These are phyloP conservation scores for Cladophialophora psammophila DNA, from an alignment of 2,329 filamentous ascomycete species.

Conservation along the genomic window DNA sequence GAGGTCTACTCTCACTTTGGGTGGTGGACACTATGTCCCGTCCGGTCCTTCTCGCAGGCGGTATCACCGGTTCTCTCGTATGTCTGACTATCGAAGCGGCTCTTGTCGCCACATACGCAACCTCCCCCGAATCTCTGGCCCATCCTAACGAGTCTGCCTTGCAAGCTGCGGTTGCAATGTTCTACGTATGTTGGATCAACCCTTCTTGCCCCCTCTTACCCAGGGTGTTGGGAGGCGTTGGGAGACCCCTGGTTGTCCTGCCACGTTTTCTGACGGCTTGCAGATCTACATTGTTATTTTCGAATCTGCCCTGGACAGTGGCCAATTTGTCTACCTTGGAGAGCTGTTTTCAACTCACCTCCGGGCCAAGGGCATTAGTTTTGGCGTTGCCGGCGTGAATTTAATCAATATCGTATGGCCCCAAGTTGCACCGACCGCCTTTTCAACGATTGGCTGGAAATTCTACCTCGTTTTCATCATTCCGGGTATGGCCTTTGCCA, in stretches of 20 bases:
- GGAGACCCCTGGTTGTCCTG: neutral
- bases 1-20: conserved; percentile 6
- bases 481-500: neutral
- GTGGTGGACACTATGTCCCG: conserved; percentile 25
- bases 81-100: conserved; percentile 13
- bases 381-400: conserved; percentile 11
- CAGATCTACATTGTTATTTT: conserved; percentile 13
- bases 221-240: neutral
- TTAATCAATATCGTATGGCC: conserved; percentile 24
- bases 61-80: neutral
- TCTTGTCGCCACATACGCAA: conserved; percentile 19
- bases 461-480: conserved; percentile 43
- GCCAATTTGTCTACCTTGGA: conserved; percentile 18
- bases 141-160: conserved; percentile 42
- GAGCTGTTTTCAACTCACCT: conserved; percentile 32
- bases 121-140: conserved; percentile 3
- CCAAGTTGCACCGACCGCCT: conserved; percentile 42
- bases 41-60: conserved; percentile 14
- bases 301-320: conserved; percentile 14
- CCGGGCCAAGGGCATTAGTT: conserved; percentile 21
- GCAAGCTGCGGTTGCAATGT: conserved; percentile 56
- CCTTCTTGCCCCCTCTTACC: neutral
- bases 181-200: conserved; percentile 8
- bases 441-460: conserved; percentile 45
- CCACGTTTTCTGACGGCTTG: neutral